Base-by-base conservation (phyloP, 2,329 filamentous ascomycete species). In the Penicillium sp. region DNA sequence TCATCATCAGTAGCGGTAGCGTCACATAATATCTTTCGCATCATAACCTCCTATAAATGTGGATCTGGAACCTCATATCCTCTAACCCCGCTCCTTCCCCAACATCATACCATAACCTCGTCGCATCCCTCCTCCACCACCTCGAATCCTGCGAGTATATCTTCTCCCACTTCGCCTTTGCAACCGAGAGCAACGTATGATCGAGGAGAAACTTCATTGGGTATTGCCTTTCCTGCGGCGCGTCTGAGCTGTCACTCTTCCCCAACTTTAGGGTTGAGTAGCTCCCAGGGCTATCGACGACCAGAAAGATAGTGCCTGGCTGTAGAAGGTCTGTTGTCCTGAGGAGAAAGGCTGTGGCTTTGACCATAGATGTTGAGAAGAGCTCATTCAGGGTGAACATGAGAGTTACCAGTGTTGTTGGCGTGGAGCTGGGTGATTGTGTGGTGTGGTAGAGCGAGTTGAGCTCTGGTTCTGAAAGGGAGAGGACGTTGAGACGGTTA, bases 321-420 rank as follows among this genome's bases (percentile, higher is more conserved):
- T 82, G 78, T 2, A 91, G 73, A 1, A 79, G 67, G 1, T 85
- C 80, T 0, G 90, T 91, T 19, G 97, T 79, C 0, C 81, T 81
- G 4, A 92, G 83, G 0, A 99, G 82, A 66, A 98, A 89, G 3
- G 82, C 81, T 0, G 94, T 96, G 0, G 94, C 92, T 68, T 88
- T 87, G 2, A 88, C 83, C 26, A 93, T 86, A 1, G 89, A 92
- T 0, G 86, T 83, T 0, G 91, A 90, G 81, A 97, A 98, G 0
- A 99, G 87, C 78, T 99, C 95, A 76, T 98, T 98, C 51, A 98
- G 85, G 0, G 94, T 97, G 82, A 98, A 99, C 78, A 98, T 87
- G 13, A 98, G 79, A 0, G 93, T 97, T 15, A 96, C 82, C 0
- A 97, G 78, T 3, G 84, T 68, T 19, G 38, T 56, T 59, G 2